Evolutionary conservation across 2,329 filamentous ascomycete species (phyloP), one percentile per base, ranked within the genome.

Genomic region (Lasiodiplodia gonubiensis): DNA sequence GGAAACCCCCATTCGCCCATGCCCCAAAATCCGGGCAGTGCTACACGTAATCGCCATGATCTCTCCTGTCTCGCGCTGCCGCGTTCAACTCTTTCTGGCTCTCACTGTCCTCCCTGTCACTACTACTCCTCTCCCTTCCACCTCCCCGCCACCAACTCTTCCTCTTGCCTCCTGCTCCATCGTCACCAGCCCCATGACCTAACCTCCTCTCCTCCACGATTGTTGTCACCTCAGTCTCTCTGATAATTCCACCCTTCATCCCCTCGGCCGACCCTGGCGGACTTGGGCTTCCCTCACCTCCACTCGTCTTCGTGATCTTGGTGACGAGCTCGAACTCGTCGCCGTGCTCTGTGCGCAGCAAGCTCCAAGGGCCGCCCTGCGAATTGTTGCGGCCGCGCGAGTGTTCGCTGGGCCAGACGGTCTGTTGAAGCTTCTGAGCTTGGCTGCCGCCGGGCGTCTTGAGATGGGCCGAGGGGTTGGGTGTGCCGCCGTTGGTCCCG

Each of bases 281-380:
- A 11, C 39, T 46, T 18, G 42, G 25, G 42, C 39, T 35, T 10
- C n/a, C 18, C 8, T 23, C 57, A 8, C 39, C 57, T 12, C 16
- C 33, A 21, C 54, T 30, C 5, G 21, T 23, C 57, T 61, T 61
- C 4, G 57, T 61, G 10, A 49, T 23, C 57, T 48, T 61, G 10
- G 57, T 61, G 4, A 61, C 57, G n/a, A 61, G 21, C 42, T 61
- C 57, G 42, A 61, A 61, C n/a, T 61, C 57, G 42, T 46, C 57
- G 27, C 48, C 57, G 8, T 25, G 33, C 27, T 61, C 57, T 14
- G 57, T 61, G 39, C 57, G 57, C 42, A 61, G 57, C 25, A 61
- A n/a, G 25, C 39, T 49, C 57, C 57, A 61, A 10, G 57, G 57
- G 16, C 57, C 42, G 16, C 57, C 57, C 18, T 30, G 42, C 27